These are phyloP conservation scores for Vickermania spadyakhi DNA, from an alignment of 208 protist species.

Conservation along the genomic window DNA sequence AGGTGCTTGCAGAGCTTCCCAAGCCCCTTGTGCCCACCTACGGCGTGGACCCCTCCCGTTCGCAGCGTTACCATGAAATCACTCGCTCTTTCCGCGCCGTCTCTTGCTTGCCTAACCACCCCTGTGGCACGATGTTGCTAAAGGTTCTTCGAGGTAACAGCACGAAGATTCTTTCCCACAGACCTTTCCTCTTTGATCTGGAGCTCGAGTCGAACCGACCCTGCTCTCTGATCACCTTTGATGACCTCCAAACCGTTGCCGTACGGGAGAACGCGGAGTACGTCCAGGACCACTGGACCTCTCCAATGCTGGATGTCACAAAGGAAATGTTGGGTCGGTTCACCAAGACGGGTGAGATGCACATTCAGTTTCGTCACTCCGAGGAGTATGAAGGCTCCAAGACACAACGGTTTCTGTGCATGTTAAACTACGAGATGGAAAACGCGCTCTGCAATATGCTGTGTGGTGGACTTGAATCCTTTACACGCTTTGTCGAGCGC, in stretches of 20 bases:
- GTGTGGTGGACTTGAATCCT: conserved; percentile 51
- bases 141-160: conserved; percentile 62
- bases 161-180: conserved; percentile 48
- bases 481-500: conserved; percentile 79
- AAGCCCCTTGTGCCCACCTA: conserved; percentile 18
- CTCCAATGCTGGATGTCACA: conserved; percentile 34
- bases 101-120: conserved; percentile 46
- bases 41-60: conserved; percentile 31
- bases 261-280: conserved; percentile 59
- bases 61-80: conserved; percentile 32
- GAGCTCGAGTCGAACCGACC: conserved; percentile 39
- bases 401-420: conserved; percentile 87
- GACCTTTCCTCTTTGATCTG: conserved; percentile 61
- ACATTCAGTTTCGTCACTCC: conserved; percentile 73
- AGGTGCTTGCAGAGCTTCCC: conserved; percentile 15
- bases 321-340: conserved; percentile 30
- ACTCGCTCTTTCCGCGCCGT: conserved; percentile 31
- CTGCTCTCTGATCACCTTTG: conserved; percentile 76
- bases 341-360: conserved; percentile 28
- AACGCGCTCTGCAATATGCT: conserved; percentile 72
- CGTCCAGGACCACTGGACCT: conserved; percentile 73
- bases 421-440: conserved; percentile 92
- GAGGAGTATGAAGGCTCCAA: conserved; percentile 90
- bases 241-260: conserved; percentile 69
- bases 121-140: conserved; percentile 41